Base-by-base conservation (phyloP, 1,139 yeast genomes). In the Yamadazyma blattariae region DNA sequence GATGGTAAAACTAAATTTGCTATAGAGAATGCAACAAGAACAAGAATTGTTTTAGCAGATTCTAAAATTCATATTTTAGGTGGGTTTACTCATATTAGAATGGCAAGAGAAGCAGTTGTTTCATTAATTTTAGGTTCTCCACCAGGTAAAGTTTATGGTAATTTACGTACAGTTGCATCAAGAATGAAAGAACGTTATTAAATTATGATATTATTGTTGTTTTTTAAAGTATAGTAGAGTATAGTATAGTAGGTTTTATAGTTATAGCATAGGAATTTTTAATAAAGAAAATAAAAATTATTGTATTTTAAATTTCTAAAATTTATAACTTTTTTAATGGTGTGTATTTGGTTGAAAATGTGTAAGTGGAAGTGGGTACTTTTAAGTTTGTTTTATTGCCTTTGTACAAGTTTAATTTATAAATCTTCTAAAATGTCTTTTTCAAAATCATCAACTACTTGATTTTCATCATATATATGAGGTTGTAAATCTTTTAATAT, bases 1-100 rank as follows among this genome's bases (percentile, higher is more conserved):
- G 99, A 92, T 57, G 99, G 99, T 56, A 90, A 90, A 65, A 92
- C 98, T 44, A 92, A 92, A 67, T 92, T 90, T 61, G 97, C 98
- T 25, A 92, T 92, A 54, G 99, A 92, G 64, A 92, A 92, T 56
- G 97, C 98, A 17, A 90, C 98, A 22, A 79, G 97, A 67, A 92
- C 99, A 11, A 83, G 99, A 71, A 90, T 92, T 33, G 99, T 92
- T 15, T 73, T 92, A 50, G 99, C 99, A 0, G 98, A 92, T 61
- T 80, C 95, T 31, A 92, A 90, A 61, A 90, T 92, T 51, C 98
- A 92, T 60, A 92, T 92, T 41, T 73, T 92, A 41, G 99, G 99
- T 30, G 98, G 98, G 0, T 92, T 88, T 67, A 84, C 95, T 13
- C 96, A 92, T 59, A 92, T 92, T 50, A 80, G 95, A 68, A 90